Evolutionary conservation across 1,284 basidiomycete species (phyloP), one percentile per base, ranked within the genome.

Genomic region (Cystobasidiaceae sp.): DNA sequence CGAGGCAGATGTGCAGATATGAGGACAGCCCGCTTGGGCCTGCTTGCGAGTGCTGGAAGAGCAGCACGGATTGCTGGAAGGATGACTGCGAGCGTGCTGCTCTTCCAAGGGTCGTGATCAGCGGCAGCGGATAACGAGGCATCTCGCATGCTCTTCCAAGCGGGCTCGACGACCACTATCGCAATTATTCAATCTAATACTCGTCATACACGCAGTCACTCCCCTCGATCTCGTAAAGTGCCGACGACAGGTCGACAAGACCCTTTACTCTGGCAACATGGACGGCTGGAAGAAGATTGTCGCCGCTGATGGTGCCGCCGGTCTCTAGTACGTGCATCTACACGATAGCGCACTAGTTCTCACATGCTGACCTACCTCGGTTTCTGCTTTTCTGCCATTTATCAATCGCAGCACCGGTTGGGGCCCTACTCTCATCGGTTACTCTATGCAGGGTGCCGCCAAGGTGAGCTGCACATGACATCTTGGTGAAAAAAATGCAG

Each of bases 191-290:
- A 3, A 7, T 8, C 15, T 32, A 15, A 21, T 37, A 11, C 15
- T 5, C 27, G n/a, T 25, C 6, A 9, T 13, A 23, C 21, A 13
- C 5, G 9, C 49, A 37, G 73, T 75, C 67, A 75, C 74, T 57
- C 74, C 74, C 30, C 73, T 75, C 60, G 74, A 75, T 67, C 68
- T 75, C 45, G 74, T 75, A 69, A 75, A 75, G 72, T 74, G 74
- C 70, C 71, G 74, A 67, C 68, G 74, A 69, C 74, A 74, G 68
- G 74, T 75, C 34, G 71, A 75, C 72, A 75, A 75, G 69, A 73
- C 67, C 68, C 58, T 74, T 34, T 74, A 75, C 71, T 71, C 73
- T 67, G 66, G 67, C 54, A 75, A 75, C 71, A 69, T 69, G 49
- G 74, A 75, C 49, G 74, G 74, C 25, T 75, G 74, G 74, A 65